Evolutionary conservation across 176 grass and related monocot species (phyloP).

Genomic region (Cocos nucifera): DNA sequence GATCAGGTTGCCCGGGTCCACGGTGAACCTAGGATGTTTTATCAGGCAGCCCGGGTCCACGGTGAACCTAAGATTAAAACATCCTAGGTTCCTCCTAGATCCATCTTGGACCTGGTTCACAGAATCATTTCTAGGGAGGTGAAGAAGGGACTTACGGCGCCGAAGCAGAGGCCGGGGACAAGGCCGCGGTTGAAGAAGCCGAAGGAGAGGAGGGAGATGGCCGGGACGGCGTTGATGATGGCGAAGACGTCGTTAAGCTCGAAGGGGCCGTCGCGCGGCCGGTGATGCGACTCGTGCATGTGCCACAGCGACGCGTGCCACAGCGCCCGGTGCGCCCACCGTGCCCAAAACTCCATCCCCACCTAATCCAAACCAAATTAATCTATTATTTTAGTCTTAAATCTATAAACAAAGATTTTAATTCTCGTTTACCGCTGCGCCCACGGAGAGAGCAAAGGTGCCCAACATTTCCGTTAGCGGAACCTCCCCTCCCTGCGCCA

Average conservation of each 20-base stretch:
- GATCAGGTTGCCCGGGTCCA: too few species aligned
- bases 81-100: too few species aligned
- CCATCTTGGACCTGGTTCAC: too few species aligned
- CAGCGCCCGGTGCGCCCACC: constrained; percentile 88
- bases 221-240: constrained; percentile 78
- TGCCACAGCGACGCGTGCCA: constrained; percentile 97
- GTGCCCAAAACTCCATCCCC: constrained; percentile 97
- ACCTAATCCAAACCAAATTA: constrained; percentile 28
- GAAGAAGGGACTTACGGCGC: constrained; percentile 31
- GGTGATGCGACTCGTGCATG: constrained; percentile 98
- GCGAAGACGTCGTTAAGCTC: constrained; percentile 99
- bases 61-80: too few species aligned
- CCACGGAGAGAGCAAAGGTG: constrained; percentile 81
- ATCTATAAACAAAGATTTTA: too few species aligned
- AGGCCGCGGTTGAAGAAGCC: constrained; percentile 83
- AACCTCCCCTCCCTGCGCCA: constrained; percentile 62
- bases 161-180: constrained; percentile 87
- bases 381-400: too few species aligned
- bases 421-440: constrained; percentile 60
- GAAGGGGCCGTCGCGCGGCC: constrained; percentile 74
- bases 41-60: too few species aligned
- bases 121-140: neutral
- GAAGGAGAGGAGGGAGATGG: constrained; percentile 79
- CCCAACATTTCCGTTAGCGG: constrained; percentile 84
- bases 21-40: too few species aligned